A percentile compares a stretch with the other conserved stretches of the same genome.
Conservation (phyloP, 306 rosid genomes). For the Acacia melanoxylon region DNA sequence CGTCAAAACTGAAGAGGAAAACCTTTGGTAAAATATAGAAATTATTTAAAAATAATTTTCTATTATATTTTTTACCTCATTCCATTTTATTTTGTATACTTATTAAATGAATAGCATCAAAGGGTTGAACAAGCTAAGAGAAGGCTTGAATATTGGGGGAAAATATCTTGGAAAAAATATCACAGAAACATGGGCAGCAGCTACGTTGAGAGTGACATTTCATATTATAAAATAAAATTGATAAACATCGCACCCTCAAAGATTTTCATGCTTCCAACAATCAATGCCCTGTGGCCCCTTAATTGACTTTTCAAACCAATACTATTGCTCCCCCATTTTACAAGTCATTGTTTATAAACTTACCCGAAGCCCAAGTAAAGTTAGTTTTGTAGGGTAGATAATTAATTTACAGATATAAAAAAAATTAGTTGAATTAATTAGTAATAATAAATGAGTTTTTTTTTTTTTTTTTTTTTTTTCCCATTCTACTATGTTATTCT, state of each 20-base stretch:
- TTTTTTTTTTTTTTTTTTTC: too few relatives aligned
- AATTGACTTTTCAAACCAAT: neutral
- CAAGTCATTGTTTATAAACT: too few relatives aligned
- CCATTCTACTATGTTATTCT: too few relatives aligned
- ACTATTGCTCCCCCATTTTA: neutral
- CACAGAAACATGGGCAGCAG: neutral
- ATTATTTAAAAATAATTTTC: neutral
- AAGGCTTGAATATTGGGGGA: neutral
- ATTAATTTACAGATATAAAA: too few relatives aligned
- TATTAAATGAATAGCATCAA: slow-evolving; percentile 1
- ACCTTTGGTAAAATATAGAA: neutral
- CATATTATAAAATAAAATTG: neutral
- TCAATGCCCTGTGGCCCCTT: neutral
- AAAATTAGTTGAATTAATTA: too few relatives aligned
- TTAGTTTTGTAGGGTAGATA: too few relatives aligned
- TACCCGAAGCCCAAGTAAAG: too few relatives aligned
- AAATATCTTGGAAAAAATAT: neutral
- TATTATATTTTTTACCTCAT: neutral
- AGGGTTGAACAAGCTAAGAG: neutral
- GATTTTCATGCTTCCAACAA: slow-evolving; percentile 29
- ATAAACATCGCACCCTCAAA: slow-evolving; percentile 11
- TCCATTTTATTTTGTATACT: neutral
- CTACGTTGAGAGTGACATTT: neutral
- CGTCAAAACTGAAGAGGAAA: neutral
- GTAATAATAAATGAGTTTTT: too few relatives aligned